A percentile compares a stretch with the other conserved stretches of the same genome.
These are phyloP conservation scores for Xylariaceae sp. DNA, from an alignment of 2,329 filamentous ascomycete genomes.

Conservation along the genomic window DNA sequence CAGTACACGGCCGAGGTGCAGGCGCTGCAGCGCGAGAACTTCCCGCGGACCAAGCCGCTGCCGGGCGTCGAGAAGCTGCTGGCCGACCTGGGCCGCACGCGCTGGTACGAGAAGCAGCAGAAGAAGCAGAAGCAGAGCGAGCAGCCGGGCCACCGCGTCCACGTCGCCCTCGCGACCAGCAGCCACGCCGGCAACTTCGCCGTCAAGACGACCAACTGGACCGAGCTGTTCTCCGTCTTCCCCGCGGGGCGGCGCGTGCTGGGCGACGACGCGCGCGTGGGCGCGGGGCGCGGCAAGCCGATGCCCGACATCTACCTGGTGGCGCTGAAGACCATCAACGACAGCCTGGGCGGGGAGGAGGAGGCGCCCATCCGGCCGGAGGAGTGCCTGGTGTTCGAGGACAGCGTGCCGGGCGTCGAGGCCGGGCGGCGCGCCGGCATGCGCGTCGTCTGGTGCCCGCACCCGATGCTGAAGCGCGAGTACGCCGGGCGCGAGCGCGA, in stretches of 20 bases:
- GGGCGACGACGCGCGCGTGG: slow-evolving; percentile 77
- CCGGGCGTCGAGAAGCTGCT: slow-evolving; percentile 71
- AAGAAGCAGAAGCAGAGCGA: slow-evolving; percentile 21
- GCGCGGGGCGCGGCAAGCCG: slow-evolving; percentile 79
- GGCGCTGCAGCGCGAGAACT: slow-evolving; percentile 61
- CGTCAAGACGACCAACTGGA: slow-evolving; percentile 63
- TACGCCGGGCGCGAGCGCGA: slow-evolving; percentile 69
- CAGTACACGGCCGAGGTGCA: slow-evolving; percentile 56
- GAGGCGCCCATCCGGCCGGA: slow-evolving; percentile 64
- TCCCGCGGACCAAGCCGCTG: slow-evolving; percentile 67
- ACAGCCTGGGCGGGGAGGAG: slow-evolving; percentile 53
- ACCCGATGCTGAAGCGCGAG: slow-evolving; percentile 68
- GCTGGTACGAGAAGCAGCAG: slow-evolving; percentile 37
- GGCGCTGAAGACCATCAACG: slow-evolving; percentile 78
- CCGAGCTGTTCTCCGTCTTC: slow-evolving; percentile 58
- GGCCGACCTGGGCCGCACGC: slow-evolving; percentile 44
- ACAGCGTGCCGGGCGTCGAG: slow-evolving; percentile 89
- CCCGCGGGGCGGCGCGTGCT: slow-evolving; percentile 64
- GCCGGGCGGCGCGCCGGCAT: slow-evolving; percentile 85
- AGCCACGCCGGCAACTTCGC: slow-evolving; percentile 64
- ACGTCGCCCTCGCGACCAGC: slow-evolving; percentile 82
- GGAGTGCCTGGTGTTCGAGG: slow-evolving; percentile 94
- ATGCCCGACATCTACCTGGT: slow-evolving; percentile 90
- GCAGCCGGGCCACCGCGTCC: slow-evolving; percentile 40
- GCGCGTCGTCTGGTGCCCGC: slow-evolving; percentile 89